Base-by-base conservation (phyloP, 169 alveolate genomes). In the Babesia ovis region DNA sequence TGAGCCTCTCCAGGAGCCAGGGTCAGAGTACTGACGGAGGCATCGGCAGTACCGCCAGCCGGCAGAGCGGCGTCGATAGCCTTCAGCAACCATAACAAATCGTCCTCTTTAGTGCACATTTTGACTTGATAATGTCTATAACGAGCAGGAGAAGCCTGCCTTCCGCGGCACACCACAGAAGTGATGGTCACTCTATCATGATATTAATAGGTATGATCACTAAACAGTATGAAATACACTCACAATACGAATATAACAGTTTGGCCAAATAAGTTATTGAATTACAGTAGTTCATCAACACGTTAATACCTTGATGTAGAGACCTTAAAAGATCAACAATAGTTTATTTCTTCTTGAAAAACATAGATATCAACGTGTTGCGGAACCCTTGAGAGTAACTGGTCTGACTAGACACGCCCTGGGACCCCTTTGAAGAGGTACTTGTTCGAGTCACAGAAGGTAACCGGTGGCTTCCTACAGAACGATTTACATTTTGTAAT, bases 1-100 rank as follows among this genome's bases (percentile, higher is more conserved):
- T 91, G 95, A 9, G 80, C 93, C n/a, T 62, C 50, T 29, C 79
- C 76, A 34, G 83, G 43, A 32, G 64, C 84, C 2, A 76, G 70
- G 29, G 75, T 57, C 60, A 86, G 37, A 12, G 71, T 61, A 53
- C 71, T 55, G 23, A 85, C 80, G 18, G 72, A 37, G 37, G 70
- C 68, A 50, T 68, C 56, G 45, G 68, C 75, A 25, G 64, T 31
- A 56, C 46, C 46, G 9, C 57, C 46, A 9, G 70, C 68, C 50
- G 77, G 80, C 42, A 77, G 71, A 22, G 79, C 85, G 55, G 67
- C 5, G 74, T 76, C 80, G 2, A 76, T 45, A 18, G 41, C 59
- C 16, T 31, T 46, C 58, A 76, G 58, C 37, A 76, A 25, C 70
- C 57, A 51, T 59, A 62, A 31, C 32, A 76, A 23, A 16, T 76